phyloP scores from a whole-genome alignment of 2,329 filamentous ascomycete species.

The Hypoxylon sp. region DNA sequence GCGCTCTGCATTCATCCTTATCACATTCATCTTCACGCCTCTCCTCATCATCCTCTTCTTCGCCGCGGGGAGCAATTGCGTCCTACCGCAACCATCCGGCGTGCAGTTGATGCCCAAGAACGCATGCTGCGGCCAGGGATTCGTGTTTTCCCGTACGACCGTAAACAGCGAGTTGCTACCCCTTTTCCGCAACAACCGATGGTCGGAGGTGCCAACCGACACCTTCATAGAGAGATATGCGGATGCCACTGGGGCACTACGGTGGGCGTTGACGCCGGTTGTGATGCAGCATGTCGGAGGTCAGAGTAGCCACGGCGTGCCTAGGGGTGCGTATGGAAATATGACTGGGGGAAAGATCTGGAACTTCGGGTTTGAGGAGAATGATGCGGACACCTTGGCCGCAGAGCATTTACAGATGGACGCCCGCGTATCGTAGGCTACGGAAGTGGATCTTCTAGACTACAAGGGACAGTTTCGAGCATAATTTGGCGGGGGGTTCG shows the following conservation, averaged over 20 bases:
- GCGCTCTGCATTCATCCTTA: conserved; percentile 33
- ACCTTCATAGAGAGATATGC: conserved; percentile 51
- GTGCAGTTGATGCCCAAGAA: conserved; percentile 48
- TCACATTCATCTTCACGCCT: conserved; percentile 44
- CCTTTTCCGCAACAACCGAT: conserved; percentile 35
- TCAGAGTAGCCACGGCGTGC: conserved; percentile 47
- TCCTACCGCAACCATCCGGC: conserved; percentile 41
- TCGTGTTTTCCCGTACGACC: conserved; percentile 48
- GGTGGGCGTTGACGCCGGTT: conserved; percentile 51
- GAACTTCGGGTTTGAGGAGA: conserved; percentile 46
- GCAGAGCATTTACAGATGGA: conserved; percentile 39
- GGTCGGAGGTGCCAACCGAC: conserved; percentile 45
- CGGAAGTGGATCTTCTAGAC: background rate
- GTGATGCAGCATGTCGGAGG: conserved; percentile 52
- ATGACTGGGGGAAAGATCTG: conserved; percentile 39
- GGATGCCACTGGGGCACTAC: conserved; percentile 37
- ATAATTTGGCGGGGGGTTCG: background rate
- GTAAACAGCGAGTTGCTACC: conserved; percentile 46
- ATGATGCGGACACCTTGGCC: conserved; percentile 46
- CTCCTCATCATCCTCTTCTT: conserved; percentile 49
- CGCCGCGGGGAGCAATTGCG: conserved; percentile 46
- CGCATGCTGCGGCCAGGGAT: conserved; percentile 51
- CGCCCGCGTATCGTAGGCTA: background rate
- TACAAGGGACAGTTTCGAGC: background rate
- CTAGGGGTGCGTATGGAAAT: conserved; percentile 26